phyloP scores from a whole-genome alignment of 139 green algal species.

The Micromonas pusilla region DNA sequence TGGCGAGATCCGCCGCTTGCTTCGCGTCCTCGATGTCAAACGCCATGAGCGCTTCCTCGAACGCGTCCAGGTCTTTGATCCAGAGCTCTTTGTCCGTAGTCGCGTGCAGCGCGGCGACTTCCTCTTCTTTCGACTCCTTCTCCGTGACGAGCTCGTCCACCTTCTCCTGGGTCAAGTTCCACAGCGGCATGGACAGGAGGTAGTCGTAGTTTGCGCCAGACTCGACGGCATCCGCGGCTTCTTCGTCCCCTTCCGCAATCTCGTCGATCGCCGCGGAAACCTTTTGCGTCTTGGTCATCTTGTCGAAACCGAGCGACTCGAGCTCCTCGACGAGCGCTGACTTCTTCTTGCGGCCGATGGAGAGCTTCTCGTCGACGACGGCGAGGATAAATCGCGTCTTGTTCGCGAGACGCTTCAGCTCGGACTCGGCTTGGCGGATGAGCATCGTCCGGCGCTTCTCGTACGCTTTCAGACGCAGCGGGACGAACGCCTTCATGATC shows the following conservation, averaged over 20 bases:
- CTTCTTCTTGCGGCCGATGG: constrained; percentile 77
- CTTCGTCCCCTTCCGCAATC: constrained; percentile 29
- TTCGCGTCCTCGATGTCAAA: constrained; percentile 41
- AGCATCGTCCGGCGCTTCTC: constrained; percentile 52
- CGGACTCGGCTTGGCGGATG: constrained; percentile 50
- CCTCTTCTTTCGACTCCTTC: constrained; percentile 30
- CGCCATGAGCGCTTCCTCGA: constrained; percentile 42
- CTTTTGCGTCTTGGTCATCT: constrained; percentile 41
- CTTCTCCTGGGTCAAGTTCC: constrained; percentile 88
- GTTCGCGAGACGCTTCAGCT: constrained; percentile 75
- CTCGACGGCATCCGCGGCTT: constrained; percentile 3
- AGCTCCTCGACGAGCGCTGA: constrained; percentile 80
- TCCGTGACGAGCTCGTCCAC: constrained; percentile 46
- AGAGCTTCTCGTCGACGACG: constrained; percentile 74
- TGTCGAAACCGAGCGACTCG: constrained; percentile 64
- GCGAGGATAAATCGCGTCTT: constrained; percentile 86
- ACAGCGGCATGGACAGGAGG: constrained; percentile 91
- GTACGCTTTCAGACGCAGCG: constrained; percentile 81
- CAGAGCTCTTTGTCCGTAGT: constrained; percentile 70
- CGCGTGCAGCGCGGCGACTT: constrained; percentile 51
- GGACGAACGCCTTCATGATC: constrained; percentile 84
- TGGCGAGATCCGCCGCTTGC: constrained; percentile 30
- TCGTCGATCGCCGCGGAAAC: constrained; percentile 3
- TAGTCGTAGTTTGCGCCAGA: constrained; percentile 76
- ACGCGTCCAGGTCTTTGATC: constrained; percentile 69